A percentile compares a stretch with the other conserved stretches of the same genome.
Conservation (phyloP, 192 early-diverging fungal genomes). For the Coemansia sp. region DNA sequence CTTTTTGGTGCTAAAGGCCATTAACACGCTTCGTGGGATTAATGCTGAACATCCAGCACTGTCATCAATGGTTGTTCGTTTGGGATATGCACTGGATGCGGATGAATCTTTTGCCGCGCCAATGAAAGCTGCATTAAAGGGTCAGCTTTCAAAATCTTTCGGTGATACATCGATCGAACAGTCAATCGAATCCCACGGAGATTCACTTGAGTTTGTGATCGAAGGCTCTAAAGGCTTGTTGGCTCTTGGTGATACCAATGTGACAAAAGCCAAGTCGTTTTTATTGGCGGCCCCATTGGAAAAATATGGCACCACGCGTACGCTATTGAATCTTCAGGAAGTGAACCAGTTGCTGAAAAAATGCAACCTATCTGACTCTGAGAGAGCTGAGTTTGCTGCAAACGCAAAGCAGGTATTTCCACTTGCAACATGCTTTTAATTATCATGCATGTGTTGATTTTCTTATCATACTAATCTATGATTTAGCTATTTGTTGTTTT, state of each 20-base stretch:
- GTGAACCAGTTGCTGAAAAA: constrained; percentile 26
- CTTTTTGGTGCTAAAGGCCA: constrained; percentile 49
- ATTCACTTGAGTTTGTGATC: constrained; percentile 15
- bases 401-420: constrained; percentile 33
- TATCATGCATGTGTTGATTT: background rate
- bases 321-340: constrained; percentile 21
- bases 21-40: constrained; percentile 41
- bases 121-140: constrained; percentile 48
- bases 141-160: constrained; percentile 41
- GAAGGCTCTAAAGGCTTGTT: constrained; percentile 29
- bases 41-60: constrained; percentile 32
- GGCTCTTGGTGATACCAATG: constrained; percentile 18
- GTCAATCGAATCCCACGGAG: constrained; percentile 14
- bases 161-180: constrained; percentile 28
- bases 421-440: constrained; percentile 46
- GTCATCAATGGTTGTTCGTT: constrained; percentile 31
- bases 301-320: constrained; percentile 24
- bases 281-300: constrained; percentile 19
- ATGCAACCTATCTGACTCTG: constrained; percentile 17
- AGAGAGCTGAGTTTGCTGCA: constrained; percentile 16
- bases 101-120: constrained; percentile 49
- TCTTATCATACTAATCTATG: background rate
- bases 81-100: constrained; percentile 27
- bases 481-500: background rate
- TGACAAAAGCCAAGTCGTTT: constrained; percentile 16